Base-by-base conservation (phyloP, 1,139 yeast genomes). In the Wickerhamomyces sp. region DNA sequence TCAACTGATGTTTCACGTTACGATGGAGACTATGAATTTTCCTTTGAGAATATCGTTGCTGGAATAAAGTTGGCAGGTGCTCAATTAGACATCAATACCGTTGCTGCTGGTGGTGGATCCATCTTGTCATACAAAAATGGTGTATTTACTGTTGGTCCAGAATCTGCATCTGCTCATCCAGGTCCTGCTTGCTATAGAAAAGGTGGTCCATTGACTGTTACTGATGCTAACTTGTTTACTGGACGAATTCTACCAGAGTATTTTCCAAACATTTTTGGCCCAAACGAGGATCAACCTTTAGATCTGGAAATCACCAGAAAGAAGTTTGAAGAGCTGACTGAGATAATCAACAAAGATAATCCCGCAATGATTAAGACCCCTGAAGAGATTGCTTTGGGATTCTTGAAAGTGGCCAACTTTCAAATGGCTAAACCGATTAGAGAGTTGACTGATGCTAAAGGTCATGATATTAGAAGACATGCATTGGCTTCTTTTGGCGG, bases 81-180 rank as follows among this genome's bases (percentile, higher is more conserved):
- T 4, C 83, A 78, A 55, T 56, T 78, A 39, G 80, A 77, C 54
- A 76, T 78, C 37, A 73, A 72, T 50, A 78, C 83, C 0, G 78
- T 78, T 32, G 84, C 83, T 37, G 81, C 83, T 6, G 84, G 84
- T 45, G 84, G 84, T 49, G 80, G 82, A 9, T 75, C 81, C 2
- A 71, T 73, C 37, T 56, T 78, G 27, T 62, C 67, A 34, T 78
- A 73, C 61, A 71, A 71, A 52, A 77, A 77, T 56, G 82, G 82
- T 3, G 61, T 76, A 27, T 74, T 77, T 60, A 69, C 69, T 40
- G 83, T 77, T 13, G 84, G 84, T 3, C 84, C 84, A 1, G 80
- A 76, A 50, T 73, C 79, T 42, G 82, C 82, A 9, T 64, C 78
- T 10, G 76, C 82, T 15, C 80, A 78, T 52, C 84, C 84, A 4